These are phyloP conservation scores for Fusarium sp. DNA, from an alignment of 2,329 filamentous ascomycete species.

Conservation along the genomic window DNA sequence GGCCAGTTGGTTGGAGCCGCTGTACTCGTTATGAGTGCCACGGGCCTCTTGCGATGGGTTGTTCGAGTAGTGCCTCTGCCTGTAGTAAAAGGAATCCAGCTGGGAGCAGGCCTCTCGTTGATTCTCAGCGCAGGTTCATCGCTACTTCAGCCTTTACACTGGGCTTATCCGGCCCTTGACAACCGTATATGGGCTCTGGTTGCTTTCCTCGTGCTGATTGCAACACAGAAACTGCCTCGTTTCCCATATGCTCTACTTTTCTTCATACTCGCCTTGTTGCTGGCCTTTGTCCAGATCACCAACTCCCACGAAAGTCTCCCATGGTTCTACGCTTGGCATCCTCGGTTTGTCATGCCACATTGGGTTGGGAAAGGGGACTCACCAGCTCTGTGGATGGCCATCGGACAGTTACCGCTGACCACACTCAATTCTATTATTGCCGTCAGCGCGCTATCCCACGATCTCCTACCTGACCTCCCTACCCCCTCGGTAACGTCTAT, in stretches of 20 bases:
- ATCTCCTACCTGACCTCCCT: slow-evolving; percentile 78
- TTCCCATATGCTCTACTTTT: slow-evolving; percentile 84
- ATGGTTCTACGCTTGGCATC: slow-evolving; percentile 70
- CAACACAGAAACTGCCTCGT: slow-evolving; percentile 73
- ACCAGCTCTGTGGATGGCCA: slow-evolving; percentile 68
- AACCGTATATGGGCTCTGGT: slow-evolving; percentile 83
- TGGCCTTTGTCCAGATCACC: slow-evolving; percentile 66
- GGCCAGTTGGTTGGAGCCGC: slow-evolving; percentile 78
- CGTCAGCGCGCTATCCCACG: slow-evolving; percentile 81
- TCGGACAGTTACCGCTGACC: slow-evolving; percentile 91
- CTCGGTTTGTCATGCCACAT: slow-evolving; percentile 58
- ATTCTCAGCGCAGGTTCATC: slow-evolving; percentile 80
- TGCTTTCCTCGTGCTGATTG: slow-evolving; percentile 78
- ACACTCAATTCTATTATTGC: slow-evolving; percentile 94
- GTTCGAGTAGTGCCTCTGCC: slow-evolving; percentile 83
- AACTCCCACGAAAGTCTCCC: slow-evolving; percentile 58
- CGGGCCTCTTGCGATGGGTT: slow-evolving; percentile 81
- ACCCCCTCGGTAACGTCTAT: slow-evolving; percentile 80
- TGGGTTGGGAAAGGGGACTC: slow-evolving; percentile 51
- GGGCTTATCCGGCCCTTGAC: slow-evolving; percentile 77
- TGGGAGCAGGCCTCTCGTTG: slow-evolving; percentile 88
- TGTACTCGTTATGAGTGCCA: slow-evolving; percentile 82
- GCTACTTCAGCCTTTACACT: slow-evolving; percentile 76
- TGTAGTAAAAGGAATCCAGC: slow-evolving; percentile 94
- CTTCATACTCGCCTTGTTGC: slow-evolving; percentile 75